These are phyloP conservation scores for Ganoderma sinense DNA, from an alignment of 1,284 basidiomycete genomes.

Conservation along the genomic window DNA sequence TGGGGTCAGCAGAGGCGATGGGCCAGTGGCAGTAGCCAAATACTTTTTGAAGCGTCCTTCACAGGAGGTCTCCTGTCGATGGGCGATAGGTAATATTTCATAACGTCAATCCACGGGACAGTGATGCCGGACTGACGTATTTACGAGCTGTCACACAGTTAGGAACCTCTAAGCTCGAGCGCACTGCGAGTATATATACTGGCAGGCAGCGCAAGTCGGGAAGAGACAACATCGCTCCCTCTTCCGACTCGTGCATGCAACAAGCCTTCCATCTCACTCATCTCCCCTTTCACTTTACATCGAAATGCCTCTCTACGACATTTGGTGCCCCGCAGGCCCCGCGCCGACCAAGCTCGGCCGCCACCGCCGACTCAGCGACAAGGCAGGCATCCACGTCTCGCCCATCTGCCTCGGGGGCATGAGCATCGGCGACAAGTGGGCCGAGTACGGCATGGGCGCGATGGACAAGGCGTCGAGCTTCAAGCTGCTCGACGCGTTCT, in stretches of 20 bases:
- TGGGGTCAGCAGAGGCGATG: background rate
- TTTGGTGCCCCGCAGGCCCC: conserved; percentile 1
- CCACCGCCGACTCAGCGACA: conserved; percentile 52
- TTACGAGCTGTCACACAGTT: background rate
- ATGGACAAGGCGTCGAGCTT: conserved; percentile 48
- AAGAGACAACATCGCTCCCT: background rate
- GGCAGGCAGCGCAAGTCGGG: no score
- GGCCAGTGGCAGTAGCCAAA: background rate
- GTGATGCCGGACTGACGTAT: background rate
- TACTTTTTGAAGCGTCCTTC: background rate
- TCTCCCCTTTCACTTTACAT: background rate
- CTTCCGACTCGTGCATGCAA: background rate
- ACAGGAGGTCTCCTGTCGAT: background rate
- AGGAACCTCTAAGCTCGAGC: background rate
- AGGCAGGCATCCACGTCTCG: conserved; percentile 46
- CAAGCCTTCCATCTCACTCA: background rate
- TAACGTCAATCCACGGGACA: background rate
- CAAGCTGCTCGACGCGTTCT: conserved; percentile 57
- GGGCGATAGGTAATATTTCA: background rate
- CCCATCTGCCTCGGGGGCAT: conserved; percentile 59
- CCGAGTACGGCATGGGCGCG: conserved; percentile 37
- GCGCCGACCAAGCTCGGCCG: conserved; percentile 41
- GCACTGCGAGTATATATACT: background rate
- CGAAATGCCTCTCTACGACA: conserved; percentile 1
- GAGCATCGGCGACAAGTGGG: conserved; percentile 57